A percentile compares a stretch with the other conserved stretches of the same genome.
phyloP scores from a whole-genome alignment of 495 filamentous ascomycete species.

The Lasiosphaeria ovina region DNA sequence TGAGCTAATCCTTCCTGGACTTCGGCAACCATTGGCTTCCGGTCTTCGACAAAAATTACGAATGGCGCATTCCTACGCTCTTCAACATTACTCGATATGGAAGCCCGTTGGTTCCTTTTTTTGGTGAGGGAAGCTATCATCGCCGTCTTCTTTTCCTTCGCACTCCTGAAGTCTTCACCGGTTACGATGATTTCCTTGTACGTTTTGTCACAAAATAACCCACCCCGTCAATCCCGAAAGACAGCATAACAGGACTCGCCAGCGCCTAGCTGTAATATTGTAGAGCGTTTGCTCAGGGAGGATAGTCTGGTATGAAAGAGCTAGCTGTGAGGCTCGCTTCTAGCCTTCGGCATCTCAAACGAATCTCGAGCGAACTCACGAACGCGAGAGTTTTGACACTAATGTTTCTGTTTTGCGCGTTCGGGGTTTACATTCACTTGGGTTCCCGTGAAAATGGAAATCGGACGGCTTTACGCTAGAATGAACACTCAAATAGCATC shows the following conservation, averaged over 20 bases:
- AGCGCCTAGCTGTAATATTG: constrained; percentile 11
- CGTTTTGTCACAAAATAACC: constrained; percentile 9
- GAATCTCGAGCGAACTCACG: constrained; percentile 13
- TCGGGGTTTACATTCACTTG: constrained; percentile 14
- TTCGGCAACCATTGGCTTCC: too few relatives aligned
- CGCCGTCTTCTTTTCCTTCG: neutral
- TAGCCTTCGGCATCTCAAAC: constrained; percentile 4
- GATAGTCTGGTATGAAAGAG: constrained; percentile 10
- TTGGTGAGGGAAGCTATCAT: neutral
- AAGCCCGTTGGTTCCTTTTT: constrained; percentile 5
- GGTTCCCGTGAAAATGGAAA: constrained; percentile 22
- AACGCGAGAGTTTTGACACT: constrained; percentile 23
- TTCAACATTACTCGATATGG: constrained; percentile 3
- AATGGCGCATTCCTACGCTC: neutral
- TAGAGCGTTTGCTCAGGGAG: constrained; percentile 18
- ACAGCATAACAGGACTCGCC: constrained; percentile 2
- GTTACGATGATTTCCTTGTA: constrained; percentile 21
- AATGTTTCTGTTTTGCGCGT: constrained; percentile 14
- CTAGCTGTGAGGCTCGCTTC: constrained; percentile 7
- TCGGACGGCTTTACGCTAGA: constrained; percentile 36
- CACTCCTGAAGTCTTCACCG: constrained; percentile 6
- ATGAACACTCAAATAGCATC: constrained; percentile 40
- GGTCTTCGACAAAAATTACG: neutral
- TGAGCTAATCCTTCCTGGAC: too few relatives aligned
- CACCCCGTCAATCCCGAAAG: neutral